These are phyloP conservation scores for Exophiala spinifera DNA, from an alignment of 2,329 filamentous ascomycete species.

Conservation along the genomic window DNA sequence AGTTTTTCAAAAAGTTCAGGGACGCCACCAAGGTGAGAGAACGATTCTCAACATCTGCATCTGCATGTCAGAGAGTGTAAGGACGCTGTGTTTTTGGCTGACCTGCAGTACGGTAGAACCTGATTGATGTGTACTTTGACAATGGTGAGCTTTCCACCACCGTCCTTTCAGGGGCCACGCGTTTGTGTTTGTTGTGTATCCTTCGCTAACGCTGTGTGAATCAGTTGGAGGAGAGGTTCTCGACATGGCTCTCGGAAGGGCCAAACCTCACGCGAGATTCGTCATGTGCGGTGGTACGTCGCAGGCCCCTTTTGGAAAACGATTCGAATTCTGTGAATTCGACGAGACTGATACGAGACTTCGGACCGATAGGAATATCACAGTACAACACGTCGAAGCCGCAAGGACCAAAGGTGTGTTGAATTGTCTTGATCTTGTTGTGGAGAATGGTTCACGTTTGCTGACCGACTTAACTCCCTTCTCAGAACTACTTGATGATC, in stretches of 20 bases:
- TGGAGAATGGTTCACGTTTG: too few relatives aligned
- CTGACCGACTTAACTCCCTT: too few relatives aligned
- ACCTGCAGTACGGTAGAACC: slow-evolving; percentile 34
- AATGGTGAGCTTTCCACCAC: slow-evolving; percentile 46
- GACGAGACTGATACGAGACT: background rate
- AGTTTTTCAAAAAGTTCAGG: slow-evolving; percentile 60
- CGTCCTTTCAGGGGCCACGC: too few relatives aligned
- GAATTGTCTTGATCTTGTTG: slow-evolving; percentile 33
- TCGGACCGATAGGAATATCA: slow-evolving; percentile 64
- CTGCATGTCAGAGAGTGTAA: background rate
- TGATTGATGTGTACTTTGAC: slow-evolving; percentile 69
- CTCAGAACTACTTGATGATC: slow-evolving; percentile 52
- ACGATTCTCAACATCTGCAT: background rate
- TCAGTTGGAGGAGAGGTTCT: slow-evolving; percentile 67
- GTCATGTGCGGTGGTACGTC: slow-evolving; percentile 65
- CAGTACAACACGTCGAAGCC: slow-evolving; percentile 62
- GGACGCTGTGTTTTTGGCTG: too few relatives aligned
- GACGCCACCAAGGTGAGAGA: slow-evolving; percentile 51
- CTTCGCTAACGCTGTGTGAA: background rate
- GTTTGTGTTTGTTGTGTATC: background rate
- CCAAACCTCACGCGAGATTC: slow-evolving; percentile 62
- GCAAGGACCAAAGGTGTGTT: slow-evolving; percentile 53
- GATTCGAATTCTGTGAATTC: too few relatives aligned
- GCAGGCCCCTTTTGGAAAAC: slow-evolving; percentile 52
- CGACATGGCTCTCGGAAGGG: slow-evolving; percentile 62